These are phyloP conservation scores for Wallacemonas sp. DNA, from an alignment of 208 protist species.

Conservation along the genomic window DNA sequence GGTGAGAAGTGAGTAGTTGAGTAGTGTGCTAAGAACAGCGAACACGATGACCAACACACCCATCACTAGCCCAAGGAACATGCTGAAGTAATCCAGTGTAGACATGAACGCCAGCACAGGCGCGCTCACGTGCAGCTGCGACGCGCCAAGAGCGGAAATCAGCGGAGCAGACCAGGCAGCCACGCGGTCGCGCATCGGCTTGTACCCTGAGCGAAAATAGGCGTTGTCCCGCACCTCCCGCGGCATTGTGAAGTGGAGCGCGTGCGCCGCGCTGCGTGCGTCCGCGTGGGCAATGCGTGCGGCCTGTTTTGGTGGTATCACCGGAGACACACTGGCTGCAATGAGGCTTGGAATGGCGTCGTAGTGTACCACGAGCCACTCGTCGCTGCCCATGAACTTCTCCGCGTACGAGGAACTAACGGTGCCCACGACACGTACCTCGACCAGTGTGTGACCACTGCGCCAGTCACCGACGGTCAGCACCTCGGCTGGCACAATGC, in stretches of 20 bases:
- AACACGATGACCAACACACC: conserved; percentile 86
- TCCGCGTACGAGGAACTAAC: conserved; percentile 6
- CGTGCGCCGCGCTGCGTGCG: conserved; percentile 24
- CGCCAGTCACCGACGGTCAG: neutral
- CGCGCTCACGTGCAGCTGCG: conserved; percentile 48
- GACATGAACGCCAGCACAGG: conserved; percentile 65
- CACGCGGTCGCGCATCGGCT: conserved; percentile 35
- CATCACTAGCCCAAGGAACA: conserved; percentile 91
- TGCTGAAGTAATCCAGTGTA: conserved; percentile 63
- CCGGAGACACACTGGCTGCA: conserved; percentile 23
- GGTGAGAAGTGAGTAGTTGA: conserved; percentile 94
- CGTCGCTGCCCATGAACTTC: conserved; percentile 19
- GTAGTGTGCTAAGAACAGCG: conserved; percentile 73
- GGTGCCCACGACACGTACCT: conserved; percentile 15
- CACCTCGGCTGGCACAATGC: neutral
- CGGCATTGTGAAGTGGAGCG: conserved; percentile 47
- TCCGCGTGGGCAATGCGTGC: conserved; percentile 1
- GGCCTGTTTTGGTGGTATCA: conserved; percentile 8
- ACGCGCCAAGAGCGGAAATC: conserved; percentile 52
- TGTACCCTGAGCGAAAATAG: conserved; percentile 47
- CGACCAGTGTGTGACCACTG: conserved; percentile 23
- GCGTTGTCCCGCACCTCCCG: conserved; percentile 12
- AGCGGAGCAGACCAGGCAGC: conserved; percentile 43
- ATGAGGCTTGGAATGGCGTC: conserved; percentile 17
- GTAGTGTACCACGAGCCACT: conserved; percentile 29